Evolutionary conservation across 129 eudicot species (phyloP), one percentile per base, ranked within the genome.

Genomic region (Artemisia tridentata): DNA sequence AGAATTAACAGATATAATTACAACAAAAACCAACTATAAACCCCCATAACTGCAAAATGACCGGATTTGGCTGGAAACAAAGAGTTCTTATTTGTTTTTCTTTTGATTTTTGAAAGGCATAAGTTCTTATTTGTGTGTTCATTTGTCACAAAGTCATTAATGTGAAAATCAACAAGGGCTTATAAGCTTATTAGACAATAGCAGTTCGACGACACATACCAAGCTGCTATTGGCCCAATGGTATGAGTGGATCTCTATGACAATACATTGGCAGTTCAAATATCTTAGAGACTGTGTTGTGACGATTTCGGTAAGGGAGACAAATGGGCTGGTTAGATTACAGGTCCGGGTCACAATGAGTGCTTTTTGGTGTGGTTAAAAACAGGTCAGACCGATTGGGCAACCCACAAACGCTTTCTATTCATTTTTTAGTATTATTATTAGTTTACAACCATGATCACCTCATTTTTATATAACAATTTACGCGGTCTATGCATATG

Each of bases 231-330:
- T 58, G 19, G 47, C 48, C 58, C 68, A 60, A 27, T 1, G 75
- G 48, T 57, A 43, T 72, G 7, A 34, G 21, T 13, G 52, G 53
- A 34, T 70, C 65, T 54, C 53, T 18, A 55, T 6, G 63, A 57
- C 63, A 18, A 29, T 57, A 9, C 19, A 29, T 18, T 10, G 2
- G 16, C 45, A 38, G 34, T 21, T 50, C 46, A 50, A 67, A 59
- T 29, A 27, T 23, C 13, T 25, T 19, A 27, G 29, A 68, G 11
- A 53, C 27, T 27, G 6, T n/a, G 34, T 34, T 51, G 11, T 31
- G 34, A 69, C 53, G 38, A 3, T 69, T 69, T 69, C 38, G 13
- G 19, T 31, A 4, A 57, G 13, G 17, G 43, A 38, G 9, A 38
- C 45, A 38, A 38, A 38, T 38, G 45, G 45, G 45, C 11, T 8